Conservation (phyloP, 169 alveolate species). For the Plasmodium chabaudi region DNA sequence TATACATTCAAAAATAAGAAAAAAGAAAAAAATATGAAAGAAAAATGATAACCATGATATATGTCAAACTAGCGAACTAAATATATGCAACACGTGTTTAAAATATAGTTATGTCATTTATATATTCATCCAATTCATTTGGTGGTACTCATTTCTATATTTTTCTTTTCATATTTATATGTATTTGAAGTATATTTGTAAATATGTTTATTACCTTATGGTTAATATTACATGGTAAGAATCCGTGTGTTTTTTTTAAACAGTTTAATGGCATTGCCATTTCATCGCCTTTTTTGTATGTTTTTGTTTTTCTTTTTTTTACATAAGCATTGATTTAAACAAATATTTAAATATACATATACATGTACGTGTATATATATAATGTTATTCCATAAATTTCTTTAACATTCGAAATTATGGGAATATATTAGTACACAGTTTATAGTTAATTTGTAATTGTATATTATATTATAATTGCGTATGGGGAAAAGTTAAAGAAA, state of each 20-base stretch:
- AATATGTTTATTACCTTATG: constrained; percentile 41
- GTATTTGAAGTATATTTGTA: not conserved
- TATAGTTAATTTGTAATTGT: not conserved
- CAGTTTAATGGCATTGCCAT: constrained; percentile 38
- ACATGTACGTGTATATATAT: not conserved
- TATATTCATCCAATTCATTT: not conserved
- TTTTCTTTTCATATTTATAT: not conserved
- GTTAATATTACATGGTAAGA: constrained; percentile 21
- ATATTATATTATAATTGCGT: not conserved
- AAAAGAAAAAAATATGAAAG: constrained; percentile 2
- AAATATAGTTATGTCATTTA: no score
- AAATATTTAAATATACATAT: not conserved
- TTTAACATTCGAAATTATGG: not conserved
- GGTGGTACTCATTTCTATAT: not conserved
- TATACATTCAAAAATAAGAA: not conserved
- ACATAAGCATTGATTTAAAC: not conserved
- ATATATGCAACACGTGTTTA: no score
- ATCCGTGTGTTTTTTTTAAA: constrained; percentile 7
- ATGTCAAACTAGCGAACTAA: no score
- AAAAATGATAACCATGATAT: not conserved
- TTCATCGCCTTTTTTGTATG: constrained; percentile 2
- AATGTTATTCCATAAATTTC: not conserved
- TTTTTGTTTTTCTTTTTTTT: no score
- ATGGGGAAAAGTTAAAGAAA: not conserved
- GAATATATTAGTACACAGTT: no score